Conservation (phyloP, 2,329 filamentous ascomycete species). For the Epichloe festucae region DNA sequence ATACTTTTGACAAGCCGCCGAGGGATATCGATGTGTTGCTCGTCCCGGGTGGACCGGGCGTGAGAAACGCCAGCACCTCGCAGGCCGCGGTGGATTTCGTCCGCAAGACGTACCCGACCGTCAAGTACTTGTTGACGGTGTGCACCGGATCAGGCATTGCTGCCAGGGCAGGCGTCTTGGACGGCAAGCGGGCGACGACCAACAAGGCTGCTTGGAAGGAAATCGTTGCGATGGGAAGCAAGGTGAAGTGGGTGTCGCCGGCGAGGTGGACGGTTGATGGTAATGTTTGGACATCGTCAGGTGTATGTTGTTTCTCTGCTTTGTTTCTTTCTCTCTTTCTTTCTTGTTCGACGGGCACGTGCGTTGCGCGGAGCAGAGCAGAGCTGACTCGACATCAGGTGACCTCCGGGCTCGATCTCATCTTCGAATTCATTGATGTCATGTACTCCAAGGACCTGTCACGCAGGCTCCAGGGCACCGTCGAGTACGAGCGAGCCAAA, state of each 20-base stretch:
- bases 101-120: slow-evolving; percentile 24
- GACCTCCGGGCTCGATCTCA: slow-evolving; percentile 8
- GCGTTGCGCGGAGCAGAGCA: background rate
- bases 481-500: slow-evolving; percentile 7
- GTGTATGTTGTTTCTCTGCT: slow-evolving; percentile 19
- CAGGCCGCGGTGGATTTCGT: slow-evolving; percentile 27
- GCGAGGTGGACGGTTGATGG: slow-evolving; percentile 54
- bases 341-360: background rate
- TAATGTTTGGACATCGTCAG: slow-evolving; percentile 52
- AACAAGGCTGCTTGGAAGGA: slow-evolving; percentile 45
- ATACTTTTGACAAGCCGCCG: slow-evolving; percentile 38
- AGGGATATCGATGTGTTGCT: slow-evolving; percentile 41
- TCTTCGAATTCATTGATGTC: slow-evolving; percentile 9
- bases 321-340: background rate
- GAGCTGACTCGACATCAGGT: slow-evolving; percentile 5
- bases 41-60: slow-evolving; percentile 47
- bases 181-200: slow-evolving; percentile 47
- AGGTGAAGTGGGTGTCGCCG: slow-evolving; percentile 43
- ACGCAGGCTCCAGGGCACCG: slow-evolving; percentile 2
- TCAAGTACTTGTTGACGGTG: slow-evolving; percentile 49
- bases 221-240: slow-evolving; percentile 30
- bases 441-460: slow-evolving; percentile 5
- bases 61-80: slow-evolving; percentile 16
- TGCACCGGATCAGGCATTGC: slow-evolving; percentile 50
- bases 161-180: slow-evolving; percentile 43